Evolutionary conservation across 2,329 filamentous ascomycete genomes (phyloP).

Genomic region (Ophiostoma piceae): DNA sequence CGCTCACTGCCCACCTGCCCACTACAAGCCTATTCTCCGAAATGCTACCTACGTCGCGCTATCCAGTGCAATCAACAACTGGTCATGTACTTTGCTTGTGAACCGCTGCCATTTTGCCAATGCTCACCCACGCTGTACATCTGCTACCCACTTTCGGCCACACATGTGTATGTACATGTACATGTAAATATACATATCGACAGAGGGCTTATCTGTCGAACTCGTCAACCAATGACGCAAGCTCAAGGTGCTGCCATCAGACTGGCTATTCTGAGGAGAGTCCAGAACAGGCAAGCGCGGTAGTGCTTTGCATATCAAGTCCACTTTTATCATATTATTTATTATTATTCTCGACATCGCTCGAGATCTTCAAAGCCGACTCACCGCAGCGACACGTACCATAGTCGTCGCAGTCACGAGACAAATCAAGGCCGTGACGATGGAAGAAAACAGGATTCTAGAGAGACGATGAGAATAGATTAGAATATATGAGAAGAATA

Average conservation of each 20-base stretch:
- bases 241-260: constrained; percentile 2
- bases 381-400: constrained; percentile 2
- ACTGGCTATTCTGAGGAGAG: background rate
- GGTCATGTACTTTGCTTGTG: background rate
- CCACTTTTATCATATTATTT: background rate
- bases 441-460: background rate
- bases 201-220: constrained; percentile 15
- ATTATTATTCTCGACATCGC: constrained; percentile 1
- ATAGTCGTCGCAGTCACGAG: constrained; percentile 1
- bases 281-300: constrained; percentile 1
- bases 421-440: background rate
- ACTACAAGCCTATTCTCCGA: constrained; percentile 8
- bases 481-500: background rate
- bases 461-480: background rate
- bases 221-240: constrained; percentile 24
- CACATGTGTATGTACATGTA: background rate
- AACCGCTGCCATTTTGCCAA: background rate
- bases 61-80: background rate
- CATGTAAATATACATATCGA: background rate
- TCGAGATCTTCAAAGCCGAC: background rate
- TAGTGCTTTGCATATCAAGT: background rate
- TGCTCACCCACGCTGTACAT: background rate
- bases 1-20: background rate
- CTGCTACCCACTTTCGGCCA: constrained; percentile 1
- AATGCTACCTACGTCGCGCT: background rate